Evolutionary conservation across 305 asterid genomes (phyloP), one percentile per base, ranked within the genome.

Genomic region (Fraxinus baroniana): DNA sequence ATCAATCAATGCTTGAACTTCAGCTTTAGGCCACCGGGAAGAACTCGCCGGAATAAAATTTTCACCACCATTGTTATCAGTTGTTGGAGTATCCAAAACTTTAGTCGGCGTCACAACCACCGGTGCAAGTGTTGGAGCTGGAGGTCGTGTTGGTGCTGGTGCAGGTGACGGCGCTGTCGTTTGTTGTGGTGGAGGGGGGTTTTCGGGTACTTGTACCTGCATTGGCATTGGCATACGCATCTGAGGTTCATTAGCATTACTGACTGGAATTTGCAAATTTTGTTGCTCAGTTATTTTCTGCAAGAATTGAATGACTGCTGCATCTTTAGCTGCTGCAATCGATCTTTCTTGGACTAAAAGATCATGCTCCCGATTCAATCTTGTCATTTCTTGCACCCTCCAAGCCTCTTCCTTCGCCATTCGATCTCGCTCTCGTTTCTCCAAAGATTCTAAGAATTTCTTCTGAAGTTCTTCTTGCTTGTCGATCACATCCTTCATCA

Each of bases 11-110:
- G 98, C 97, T 81, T 96, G 88, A 17, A 96, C 92, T 83, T 96
- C 99, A 1, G 97, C 86, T 68, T 94, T 94, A 0, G 99, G 99
- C 99, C 99, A 96, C 72, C 99, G 85, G 0, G 98, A 93, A 0
- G 98, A 89, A 79, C 97, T 83, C 0, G 90, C 68, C 0, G 89
- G 86, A 3, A 74, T 41, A 15, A 76, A 74, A 73, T 80, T 87
- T 49, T 91, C 97, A 0, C 92, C 81, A 1, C 87, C 95, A 0
- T 84, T 87, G 13, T 84, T 80, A 17, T 83, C 86, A 3, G 79
- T 75, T 20, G 83, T 85, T 0, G 85, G 60, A 15, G 72, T 70
- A 5, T 89, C 90, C 35, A 85, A 8, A 13, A 30, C 68, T 30
- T 86, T 87, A 0, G 76, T 22, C 9, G 86, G 86, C 0, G 84